Conservation (phyloP, 768 basidiomycete species). For the Vararia minispora region DNA sequence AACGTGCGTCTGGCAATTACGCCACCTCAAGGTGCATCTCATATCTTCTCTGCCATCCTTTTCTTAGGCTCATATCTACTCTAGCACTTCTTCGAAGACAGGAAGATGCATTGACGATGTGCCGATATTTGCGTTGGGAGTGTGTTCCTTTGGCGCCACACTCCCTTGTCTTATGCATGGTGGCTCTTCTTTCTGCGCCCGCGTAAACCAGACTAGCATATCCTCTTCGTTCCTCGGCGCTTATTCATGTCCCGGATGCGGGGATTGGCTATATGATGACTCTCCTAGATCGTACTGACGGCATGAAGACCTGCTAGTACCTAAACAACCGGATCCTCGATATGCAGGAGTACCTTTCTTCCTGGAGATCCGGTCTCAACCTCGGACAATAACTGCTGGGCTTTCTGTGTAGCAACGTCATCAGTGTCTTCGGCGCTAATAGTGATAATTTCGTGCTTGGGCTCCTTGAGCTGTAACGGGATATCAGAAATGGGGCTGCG, state of each 20-base stretch:
- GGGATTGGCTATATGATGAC: too few relatives aligned
- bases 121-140: conserved; percentile 8
- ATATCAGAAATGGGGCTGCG: too few relatives aligned
- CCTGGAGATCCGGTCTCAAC: conserved; percentile 29
- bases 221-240: too few relatives aligned
- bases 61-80: not conserved
- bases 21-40: conserved; percentile 71
- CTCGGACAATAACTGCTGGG: conserved; percentile 24
- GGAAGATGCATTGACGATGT: conserved; percentile 51
- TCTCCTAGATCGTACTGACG: too few relatives aligned
- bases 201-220: too few relatives aligned
- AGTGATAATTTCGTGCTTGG: conserved; percentile 57
- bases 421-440: conserved; percentile 33
- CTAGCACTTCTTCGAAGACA: conserved; percentile 80
- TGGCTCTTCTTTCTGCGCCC: too few relatives aligned
- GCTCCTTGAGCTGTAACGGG: conserved; percentile 43
- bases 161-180: not conserved
- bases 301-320: too few relatives aligned
- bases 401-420: conserved; percentile 21
- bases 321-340: conserved; percentile 21
- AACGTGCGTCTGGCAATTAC: conserved; percentile 89
- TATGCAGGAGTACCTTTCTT: conserved; percentile 36
- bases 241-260: too few relatives aligned
- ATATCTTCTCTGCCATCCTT: not conserved
- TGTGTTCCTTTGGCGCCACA: not conserved